Percentiles rank a stretch among this genome's conserved stretches.
Evolutionary conservation across 306 rosid genomes (phyloP).

Genomic region (Malus fusca): DNA sequence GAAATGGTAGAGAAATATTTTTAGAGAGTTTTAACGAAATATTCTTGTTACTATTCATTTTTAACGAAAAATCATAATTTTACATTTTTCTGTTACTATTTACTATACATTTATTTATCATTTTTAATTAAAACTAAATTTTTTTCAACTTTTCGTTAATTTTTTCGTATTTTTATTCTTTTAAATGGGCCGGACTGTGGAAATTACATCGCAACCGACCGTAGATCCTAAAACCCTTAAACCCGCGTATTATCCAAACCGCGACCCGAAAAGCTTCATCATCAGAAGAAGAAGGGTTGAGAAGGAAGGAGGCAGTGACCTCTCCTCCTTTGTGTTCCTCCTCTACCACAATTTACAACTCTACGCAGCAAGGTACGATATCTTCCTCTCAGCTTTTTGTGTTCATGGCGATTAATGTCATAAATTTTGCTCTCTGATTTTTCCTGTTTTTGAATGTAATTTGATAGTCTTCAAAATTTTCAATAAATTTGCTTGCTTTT

Average conservation of each 20-base stretch:
- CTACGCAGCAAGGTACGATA: not conserved
- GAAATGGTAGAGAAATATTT: too few species aligned
- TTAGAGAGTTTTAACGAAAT: too few species aligned
- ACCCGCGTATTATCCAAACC: not conserved
- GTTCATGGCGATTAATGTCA: not conserved
- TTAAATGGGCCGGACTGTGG: too few species aligned
- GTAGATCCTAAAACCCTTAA: not conserved
- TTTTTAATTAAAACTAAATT: too few species aligned
- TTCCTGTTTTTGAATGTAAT: not conserved
- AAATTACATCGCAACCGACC: too few species aligned
- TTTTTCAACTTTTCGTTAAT: too few species aligned
- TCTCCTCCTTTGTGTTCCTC: not conserved
- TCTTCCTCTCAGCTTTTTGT: not conserved
- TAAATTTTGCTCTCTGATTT: not conserved
- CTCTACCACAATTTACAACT: not conserved
- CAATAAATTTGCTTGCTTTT: too few species aligned
- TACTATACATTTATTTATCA: too few species aligned
- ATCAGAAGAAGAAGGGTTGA: not conserved
- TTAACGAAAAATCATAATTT: too few species aligned
- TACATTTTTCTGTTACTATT: accelerated
- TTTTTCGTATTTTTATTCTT: too few species aligned
- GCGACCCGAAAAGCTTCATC: not conserved
- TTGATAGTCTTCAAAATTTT: not conserved
- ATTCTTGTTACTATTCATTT: too few species aligned
- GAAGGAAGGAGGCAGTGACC: not conserved